A percentile compares a stretch with the other conserved stretches of the same genome.
These are phyloP conservation scores for Centrapalus pauciflorus DNA, from an alignment of 129 eudicot species.

Conservation along the genomic window DNA sequence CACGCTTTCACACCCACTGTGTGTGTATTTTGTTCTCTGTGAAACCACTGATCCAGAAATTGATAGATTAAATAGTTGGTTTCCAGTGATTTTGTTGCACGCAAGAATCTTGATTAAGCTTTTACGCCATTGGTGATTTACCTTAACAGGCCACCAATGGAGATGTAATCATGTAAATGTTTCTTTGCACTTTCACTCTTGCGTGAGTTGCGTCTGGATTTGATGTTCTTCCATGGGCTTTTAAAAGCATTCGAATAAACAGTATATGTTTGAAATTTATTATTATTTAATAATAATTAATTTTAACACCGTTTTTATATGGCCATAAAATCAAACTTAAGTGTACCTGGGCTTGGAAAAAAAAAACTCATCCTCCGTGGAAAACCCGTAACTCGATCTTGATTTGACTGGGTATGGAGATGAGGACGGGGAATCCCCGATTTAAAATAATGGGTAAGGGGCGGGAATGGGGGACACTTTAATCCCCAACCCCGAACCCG, in stretches of 20 bases:
- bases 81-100: constrained; percentile 34
- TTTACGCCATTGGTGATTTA: constrained; percentile 59
- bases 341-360: no score
- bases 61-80: background rate
- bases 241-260: background rate
- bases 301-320: background rate
- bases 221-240: background rate
- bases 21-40: background rate
- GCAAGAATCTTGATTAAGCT: constrained; percentile 50
- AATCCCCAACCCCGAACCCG: no score
- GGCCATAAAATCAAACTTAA: no score
- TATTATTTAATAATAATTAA: no score
- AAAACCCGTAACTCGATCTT: no score
- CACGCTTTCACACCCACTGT: constrained; percentile 20
- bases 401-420: no score
- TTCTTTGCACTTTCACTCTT: constrained; percentile 6
- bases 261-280: no score
- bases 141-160: constrained; percentile 22
- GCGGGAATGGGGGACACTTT: no score
- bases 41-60: background rate
- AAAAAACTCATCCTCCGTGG: no score
- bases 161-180: constrained; percentile 8
- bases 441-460: no score
- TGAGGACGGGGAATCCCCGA: no score
- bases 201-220: constrained; percentile 9